phyloP scores from a whole-genome alignment of 768 basidiomycete species.

The Tricholoma saponaceum region DNA sequence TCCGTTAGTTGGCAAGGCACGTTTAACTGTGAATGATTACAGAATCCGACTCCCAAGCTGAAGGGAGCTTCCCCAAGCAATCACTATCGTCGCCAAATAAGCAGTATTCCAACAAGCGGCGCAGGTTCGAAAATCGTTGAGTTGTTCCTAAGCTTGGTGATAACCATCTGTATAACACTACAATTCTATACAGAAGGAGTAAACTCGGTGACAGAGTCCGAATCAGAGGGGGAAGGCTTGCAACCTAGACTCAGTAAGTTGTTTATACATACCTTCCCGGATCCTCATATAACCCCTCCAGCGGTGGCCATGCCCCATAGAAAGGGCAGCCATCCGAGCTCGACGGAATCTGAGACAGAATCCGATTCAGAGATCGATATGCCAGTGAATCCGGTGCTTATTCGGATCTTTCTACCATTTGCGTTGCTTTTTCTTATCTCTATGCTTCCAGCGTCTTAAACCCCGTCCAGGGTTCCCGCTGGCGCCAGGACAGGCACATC shows the following conservation, averaged over 20 bases:
- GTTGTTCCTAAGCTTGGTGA: not conserved
- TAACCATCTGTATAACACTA: not conserved
- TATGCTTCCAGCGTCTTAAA: slow-evolving; percentile 16
- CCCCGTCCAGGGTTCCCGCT: slow-evolving; percentile 57
- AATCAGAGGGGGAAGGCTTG: not conserved
- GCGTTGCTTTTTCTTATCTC: not conserved
- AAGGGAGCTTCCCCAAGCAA: slow-evolving; percentile 7
- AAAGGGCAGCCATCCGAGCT: not conserved
- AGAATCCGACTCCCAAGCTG: slow-evolving; percentile 38
- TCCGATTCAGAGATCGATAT: slow-evolving; percentile 36
- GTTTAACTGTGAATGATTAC: slow-evolving; percentile 14
- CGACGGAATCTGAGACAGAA: slow-evolving; percentile 37
- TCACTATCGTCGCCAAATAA: slow-evolving; percentile 1
- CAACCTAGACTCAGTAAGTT: not conserved
- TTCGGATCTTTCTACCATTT: not conserved
- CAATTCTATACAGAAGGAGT: slow-evolving; percentile 2
- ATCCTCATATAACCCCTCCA: not conserved
- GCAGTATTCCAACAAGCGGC: not conserved
- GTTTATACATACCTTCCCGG: not conserved
- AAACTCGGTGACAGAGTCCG: slow-evolving; percentile 8
- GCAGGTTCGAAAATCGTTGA: not conserved
- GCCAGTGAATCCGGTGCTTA: slow-evolving; percentile 19
- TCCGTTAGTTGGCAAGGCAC: not conserved
- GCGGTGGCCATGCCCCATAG: not conserved
- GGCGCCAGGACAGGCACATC: slow-evolving; percentile 33